These are phyloP conservation scores for Nemania abortiva DNA, from an alignment of 2,329 filamentous ascomycete species.

Conservation along the genomic window DNA sequence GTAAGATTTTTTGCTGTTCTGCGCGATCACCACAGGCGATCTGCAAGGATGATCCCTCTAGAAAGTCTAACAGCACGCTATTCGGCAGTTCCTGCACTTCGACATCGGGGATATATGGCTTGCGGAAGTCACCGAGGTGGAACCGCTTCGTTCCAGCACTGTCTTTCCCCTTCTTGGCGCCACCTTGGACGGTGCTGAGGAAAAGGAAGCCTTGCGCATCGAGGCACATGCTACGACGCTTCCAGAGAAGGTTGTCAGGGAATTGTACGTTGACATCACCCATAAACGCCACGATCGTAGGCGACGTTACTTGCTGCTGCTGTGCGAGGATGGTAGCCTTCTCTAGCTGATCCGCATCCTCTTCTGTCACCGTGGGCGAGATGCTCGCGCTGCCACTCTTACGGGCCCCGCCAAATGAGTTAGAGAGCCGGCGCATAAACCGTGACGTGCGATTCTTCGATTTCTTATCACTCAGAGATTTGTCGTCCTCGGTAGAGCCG, in stretches of 20 bases:
- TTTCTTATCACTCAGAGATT: constrained; percentile 59
- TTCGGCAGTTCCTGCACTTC: constrained; percentile 94
- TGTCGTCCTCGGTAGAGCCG: constrained; percentile 62
- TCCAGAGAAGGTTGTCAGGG: constrained; percentile 95
- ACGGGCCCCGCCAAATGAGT: constrained; percentile 61
- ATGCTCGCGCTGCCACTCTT: constrained; percentile 61
- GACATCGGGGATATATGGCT: constrained; percentile 85
- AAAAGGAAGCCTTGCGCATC: constrained; percentile 87
- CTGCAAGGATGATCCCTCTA: constrained; percentile 72
- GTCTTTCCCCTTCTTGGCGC: constrained; percentile 65
- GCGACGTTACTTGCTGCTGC: constrained; percentile 45
- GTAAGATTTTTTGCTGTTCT: constrained; percentile 67
- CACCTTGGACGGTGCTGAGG: constrained; percentile 75
- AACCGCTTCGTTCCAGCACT: constrained; percentile 76
- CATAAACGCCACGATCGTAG: constrained; percentile 72
- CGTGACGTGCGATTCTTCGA: constrained; percentile 64
- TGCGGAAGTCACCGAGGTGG: constrained; percentile 85
- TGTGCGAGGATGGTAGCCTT: constrained; percentile 45
- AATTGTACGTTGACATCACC: constrained; percentile 98
- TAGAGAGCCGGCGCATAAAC: constrained; percentile 71
- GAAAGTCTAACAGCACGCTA: constrained; percentile 74
- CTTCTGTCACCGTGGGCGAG: constrained; percentile 65
- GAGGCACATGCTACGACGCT: constrained; percentile 87
- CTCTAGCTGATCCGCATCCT: constrained; percentile 56
- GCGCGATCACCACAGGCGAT: constrained; percentile 72